phyloP scores from a whole-genome alignment of 768 basidiomycete genomes.

The Lactarius hengduanensis region DNA sequence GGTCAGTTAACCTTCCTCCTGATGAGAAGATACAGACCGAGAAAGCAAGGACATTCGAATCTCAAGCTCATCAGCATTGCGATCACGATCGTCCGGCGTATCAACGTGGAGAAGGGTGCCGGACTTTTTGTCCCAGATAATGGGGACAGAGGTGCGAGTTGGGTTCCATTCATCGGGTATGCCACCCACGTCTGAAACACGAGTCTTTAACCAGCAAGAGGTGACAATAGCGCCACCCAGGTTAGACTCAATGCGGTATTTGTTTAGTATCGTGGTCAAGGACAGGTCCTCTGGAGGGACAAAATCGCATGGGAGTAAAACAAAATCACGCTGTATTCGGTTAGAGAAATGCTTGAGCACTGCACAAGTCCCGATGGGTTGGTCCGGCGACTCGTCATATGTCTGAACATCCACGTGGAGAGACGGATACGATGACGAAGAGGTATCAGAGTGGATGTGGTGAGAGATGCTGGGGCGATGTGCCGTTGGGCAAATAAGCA shows the following conservation, averaged over 20 bases:
- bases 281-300: slow-evolving; percentile 74
- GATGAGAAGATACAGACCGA: slow-evolving; percentile 45
- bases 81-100: slow-evolving; percentile 64
- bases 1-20: slow-evolving; percentile 7
- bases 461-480: slow-evolving; percentile 78
- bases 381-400: slow-evolving; percentile 70
- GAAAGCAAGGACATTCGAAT: slow-evolving; percentile 74
- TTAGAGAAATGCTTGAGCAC: slow-evolving; percentile 74
- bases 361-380: slow-evolving; percentile 66
- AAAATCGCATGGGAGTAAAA: slow-evolving; percentile 90
- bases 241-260: slow-evolving; percentile 72
- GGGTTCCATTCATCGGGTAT: slow-evolving; percentile 67
- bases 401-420: slow-evolving; percentile 77
- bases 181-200: slow-evolving; percentile 51
- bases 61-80: slow-evolving; percentile 67
- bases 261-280: slow-evolving; percentile 69
- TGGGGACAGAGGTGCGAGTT: slow-evolving; percentile 45
- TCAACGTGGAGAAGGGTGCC: slow-evolving; percentile 73
- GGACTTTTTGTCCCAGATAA: slow-evolving; percentile 66
- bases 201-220: slow-evolving; percentile 59
- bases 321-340: slow-evolving; percentile 81
- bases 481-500: slow-evolving; percentile 78
- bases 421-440: slow-evolving; percentile 56
- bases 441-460: slow-evolving; percentile 76
- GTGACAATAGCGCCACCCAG: slow-evolving; percentile 64